Conservation (phyloP, 441 rosid genomes). For the Populus tomentosa region DNA sequence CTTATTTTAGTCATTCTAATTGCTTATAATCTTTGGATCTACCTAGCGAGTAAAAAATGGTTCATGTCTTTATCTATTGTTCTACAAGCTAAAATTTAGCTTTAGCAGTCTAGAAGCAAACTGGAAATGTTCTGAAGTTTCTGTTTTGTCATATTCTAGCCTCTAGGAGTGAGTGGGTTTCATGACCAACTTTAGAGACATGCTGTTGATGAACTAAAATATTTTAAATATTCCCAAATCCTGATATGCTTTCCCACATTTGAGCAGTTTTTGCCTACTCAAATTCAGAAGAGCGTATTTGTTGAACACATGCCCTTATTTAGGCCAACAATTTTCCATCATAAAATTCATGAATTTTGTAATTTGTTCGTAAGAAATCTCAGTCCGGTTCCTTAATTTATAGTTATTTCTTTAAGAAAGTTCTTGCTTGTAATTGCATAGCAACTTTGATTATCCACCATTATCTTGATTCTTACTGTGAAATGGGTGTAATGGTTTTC, state of each 20-base stretch:
- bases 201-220: neutral
- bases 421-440: neutral
- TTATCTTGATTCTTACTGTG: constrained; percentile 12
- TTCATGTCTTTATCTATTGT: neutral
- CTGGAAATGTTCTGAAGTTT: neutral
- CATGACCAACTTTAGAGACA: neutral
- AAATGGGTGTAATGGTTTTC: constrained; percentile 15
- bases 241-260: no score
- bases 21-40: neutral
- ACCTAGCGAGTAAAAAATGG: neutral
- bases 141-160: neutral
- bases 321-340: neutral
- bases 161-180: neutral
- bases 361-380: neutral
- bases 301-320: neutral
- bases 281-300: neutral
- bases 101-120: neutral
- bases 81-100: neutral
- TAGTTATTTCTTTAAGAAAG: neutral
- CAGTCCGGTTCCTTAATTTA: neutral
- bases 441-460: neutral
- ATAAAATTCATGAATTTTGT: no score
- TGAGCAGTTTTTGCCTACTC: no score
- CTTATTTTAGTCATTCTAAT: neutral
- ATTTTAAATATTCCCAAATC: neutral